Conservation (phyloP, 345 rosid genomes). For the Excoecaria cochinchinensis region DNA sequence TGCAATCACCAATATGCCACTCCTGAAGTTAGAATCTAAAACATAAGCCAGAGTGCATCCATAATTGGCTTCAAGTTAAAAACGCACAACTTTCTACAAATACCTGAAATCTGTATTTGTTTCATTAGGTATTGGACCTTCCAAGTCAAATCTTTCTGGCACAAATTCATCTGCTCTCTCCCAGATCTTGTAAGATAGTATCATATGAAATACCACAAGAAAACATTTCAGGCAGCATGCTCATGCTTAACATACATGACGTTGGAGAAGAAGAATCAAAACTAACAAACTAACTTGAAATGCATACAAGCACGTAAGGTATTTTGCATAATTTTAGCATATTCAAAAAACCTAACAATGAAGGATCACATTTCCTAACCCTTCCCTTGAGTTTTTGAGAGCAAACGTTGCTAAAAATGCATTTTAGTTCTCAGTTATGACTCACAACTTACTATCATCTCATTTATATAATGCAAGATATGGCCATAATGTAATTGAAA, state of each 20-base stretch:
- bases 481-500: not conserved
- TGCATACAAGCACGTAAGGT: not conserved
- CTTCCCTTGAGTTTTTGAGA: not conserved
- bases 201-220: conserved; percentile 3
- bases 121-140: conserved; percentile 85
- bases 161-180: conserved; percentile 85
- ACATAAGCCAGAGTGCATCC: not conserved
- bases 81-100: not conserved
- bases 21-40: conserved; percentile 13
- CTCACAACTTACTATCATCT: not conserved
- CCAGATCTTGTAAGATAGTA: conserved; percentile 69
- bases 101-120: conserved; percentile 90
- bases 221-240: not conserved
- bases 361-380: not conserved
- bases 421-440: not conserved
- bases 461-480: not conserved
- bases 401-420: not conserved
- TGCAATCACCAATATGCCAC: conserved; percentile 19
- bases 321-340: not conserved
- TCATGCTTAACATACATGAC: not conserved
- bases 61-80: not conserved
- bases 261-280: not conserved
- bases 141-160: conserved; percentile 79
- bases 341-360: not conserved
- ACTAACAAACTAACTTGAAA: not conserved